Percentiles rank a stretch among this genome's conserved stretches.
Evolutionary conservation across 73 alveolate genomes (phyloP).

Genomic region (Paramecium sonneborni): DNA sequence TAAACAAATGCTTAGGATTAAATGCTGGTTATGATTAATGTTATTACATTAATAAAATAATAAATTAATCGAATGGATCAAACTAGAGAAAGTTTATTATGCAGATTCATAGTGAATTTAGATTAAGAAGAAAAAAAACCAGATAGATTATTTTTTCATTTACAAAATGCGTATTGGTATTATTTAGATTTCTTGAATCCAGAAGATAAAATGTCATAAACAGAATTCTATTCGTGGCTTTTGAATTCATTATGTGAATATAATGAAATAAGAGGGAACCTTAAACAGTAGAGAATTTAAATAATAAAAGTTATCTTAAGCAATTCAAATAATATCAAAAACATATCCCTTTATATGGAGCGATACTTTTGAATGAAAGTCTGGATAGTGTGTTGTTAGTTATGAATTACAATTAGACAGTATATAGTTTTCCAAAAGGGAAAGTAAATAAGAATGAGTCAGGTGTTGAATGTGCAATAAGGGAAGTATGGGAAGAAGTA

Average conservation of each 20-base stretch:
- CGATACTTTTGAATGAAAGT: slow-evolving; percentile 24
- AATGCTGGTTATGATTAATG: background rate
- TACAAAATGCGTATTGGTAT: slow-evolving; percentile 33
- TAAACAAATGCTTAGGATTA: slow-evolving; percentile 32
- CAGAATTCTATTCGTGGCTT: background rate
- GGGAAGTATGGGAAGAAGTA: slow-evolving; percentile 79
- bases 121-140: slow-evolving; percentile 4
- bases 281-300: background rate
- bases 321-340: background rate
- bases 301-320: background rate
- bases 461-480: slow-evolving; percentile 75
- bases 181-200: slow-evolving; percentile 51
- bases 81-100: slow-evolving; percentile 10
- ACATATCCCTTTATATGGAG: slow-evolving; percentile 51
- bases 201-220: background rate
- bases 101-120: slow-evolving; percentile 38
- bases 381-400: slow-evolving; percentile 32
- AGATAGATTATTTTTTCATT: slow-evolving; percentile 34
- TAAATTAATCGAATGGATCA: background rate
- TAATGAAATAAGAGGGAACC: slow-evolving; percentile 4
- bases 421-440: slow-evolving; percentile 77
- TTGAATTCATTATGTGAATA: background rate
- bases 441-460: slow-evolving; percentile 74
- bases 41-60: slow-evolving; percentile 1
- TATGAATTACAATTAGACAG: slow-evolving; percentile 47